Percentiles rank a stretch among this genome's conserved stretches.
phyloP scores from a whole-genome alignment of 1,139 yeast genomes.

The Scheffersomyces lignicola region DNA sequence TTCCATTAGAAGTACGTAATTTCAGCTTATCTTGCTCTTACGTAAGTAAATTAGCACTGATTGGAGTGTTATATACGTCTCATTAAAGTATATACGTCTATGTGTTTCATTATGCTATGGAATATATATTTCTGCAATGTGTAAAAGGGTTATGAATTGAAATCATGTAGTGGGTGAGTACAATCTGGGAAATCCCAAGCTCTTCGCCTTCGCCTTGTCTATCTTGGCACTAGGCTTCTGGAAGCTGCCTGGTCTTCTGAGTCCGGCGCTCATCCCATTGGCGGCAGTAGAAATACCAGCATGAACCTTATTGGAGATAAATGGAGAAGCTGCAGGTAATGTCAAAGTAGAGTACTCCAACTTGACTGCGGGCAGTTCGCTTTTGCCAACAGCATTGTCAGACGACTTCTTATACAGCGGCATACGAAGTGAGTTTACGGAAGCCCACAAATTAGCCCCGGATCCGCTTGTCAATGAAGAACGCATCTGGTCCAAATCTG shows the following conservation, averaged over 20 bases:
- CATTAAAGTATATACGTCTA: too few relatives aligned
- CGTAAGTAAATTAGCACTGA: too few relatives aligned
- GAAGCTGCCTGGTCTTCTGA: constrained; percentile 56
- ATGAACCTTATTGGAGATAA: constrained; percentile 33
- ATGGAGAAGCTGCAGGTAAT: constrained; percentile 31
- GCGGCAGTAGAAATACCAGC: constrained; percentile 12
- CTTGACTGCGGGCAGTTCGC: constrained; percentile 2
- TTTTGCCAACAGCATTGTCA: neutral
- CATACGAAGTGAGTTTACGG: constrained; percentile 28
- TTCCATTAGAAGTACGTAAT: too few relatives aligned
- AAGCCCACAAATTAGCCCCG: constrained; percentile 14
- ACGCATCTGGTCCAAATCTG: constrained; percentile 10
- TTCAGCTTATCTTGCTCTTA: too few relatives aligned
- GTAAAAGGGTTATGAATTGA: constrained; percentile 4
- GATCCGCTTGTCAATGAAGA: constrained; percentile 13
- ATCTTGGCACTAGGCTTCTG: constrained; percentile 29
- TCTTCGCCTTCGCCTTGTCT: constrained; percentile 20
- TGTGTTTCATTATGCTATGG: too few relatives aligned
- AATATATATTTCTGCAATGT: too few relatives aligned
- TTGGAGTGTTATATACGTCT: too few relatives aligned
- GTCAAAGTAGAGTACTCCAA: constrained; percentile 20
- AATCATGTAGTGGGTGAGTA: constrained; percentile 21
- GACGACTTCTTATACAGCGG: constrained; percentile 43
- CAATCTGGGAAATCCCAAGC: constrained; percentile 27
- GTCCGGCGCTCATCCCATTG: constrained; percentile 20